Evolutionary conservation across 208 protist species (phyloP).

Genomic region (Trypanosoma scelopori): DNA sequence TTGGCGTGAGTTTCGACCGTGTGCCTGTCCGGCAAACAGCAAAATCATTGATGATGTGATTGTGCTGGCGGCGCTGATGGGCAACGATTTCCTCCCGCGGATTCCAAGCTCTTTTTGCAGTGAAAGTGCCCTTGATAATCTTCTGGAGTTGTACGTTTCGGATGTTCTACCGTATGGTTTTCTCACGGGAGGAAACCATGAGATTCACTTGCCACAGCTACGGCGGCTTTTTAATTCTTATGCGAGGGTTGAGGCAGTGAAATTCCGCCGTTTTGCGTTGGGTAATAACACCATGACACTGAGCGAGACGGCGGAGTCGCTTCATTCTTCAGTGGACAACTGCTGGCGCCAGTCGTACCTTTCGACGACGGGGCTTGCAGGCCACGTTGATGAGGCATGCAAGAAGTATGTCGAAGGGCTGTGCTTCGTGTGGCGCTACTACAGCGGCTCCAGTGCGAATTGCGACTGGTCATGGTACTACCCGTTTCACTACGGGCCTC

Average conservation of each 20-base stretch:
- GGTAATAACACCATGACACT: constrained; percentile 34
- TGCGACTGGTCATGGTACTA: constrained; percentile 86
- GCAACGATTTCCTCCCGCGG: constrained; percentile 85
- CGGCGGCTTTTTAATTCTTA: constrained; percentile 60
- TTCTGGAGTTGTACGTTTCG: constrained; percentile 77
- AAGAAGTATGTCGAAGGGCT: constrained; percentile 70
- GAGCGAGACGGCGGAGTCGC: constrained; percentile 31
- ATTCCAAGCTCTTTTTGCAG: constrained; percentile 75
- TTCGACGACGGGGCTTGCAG: constrained; percentile 37
- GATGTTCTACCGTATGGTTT: constrained; percentile 83
- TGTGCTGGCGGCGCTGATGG: constrained; percentile 68
- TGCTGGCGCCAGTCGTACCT: constrained; percentile 56
- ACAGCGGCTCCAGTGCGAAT: constrained; percentile 46
- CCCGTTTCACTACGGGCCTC: constrained; percentile 69
- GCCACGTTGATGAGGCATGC: constrained; percentile 51
- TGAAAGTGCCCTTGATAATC: constrained; percentile 72
- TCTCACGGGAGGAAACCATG: constrained; percentile 60
- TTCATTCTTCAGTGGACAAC: constrained; percentile 41
- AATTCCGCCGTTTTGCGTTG: constrained; percentile 64
- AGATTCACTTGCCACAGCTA: constrained; percentile 73
- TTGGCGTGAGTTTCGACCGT: constrained; percentile 51
- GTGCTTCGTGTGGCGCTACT: constrained; percentile 86
- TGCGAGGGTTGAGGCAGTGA: constrained; percentile 58
- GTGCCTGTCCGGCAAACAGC: constrained; percentile 58
- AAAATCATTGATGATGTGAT: constrained; percentile 89